Conservation (phyloP, 2,329 filamentous ascomycete species). For the Claviceps cyperi region DNA sequence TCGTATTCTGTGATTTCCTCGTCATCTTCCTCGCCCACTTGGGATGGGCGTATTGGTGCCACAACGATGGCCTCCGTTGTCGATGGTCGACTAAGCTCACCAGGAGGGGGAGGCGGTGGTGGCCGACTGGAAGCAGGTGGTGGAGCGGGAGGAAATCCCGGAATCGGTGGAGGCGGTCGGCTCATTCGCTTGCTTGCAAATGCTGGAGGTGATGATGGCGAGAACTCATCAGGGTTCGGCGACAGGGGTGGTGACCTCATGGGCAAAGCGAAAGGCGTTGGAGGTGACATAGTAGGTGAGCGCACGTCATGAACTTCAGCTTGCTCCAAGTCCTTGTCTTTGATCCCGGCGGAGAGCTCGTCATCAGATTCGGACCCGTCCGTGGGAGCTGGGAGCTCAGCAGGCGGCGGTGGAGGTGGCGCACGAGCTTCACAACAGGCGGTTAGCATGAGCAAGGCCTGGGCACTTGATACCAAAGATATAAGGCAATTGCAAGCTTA, state of each 20-base stretch:
- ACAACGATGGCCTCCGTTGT: conserved; percentile 38
- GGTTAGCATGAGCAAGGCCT: neutral
- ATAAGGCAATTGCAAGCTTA: conserved; percentile 24
- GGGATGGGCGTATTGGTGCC: conserved; percentile 26
- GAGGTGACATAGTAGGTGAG: conserved; percentile 29
- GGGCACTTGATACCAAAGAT: neutral
- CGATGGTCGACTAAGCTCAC: conserved; percentile 39
- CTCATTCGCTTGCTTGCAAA: conserved; percentile 37
- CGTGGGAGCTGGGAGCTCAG: conserved; percentile 47
- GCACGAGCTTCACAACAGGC: conserved; percentile 42
- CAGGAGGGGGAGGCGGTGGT: conserved; percentile 40
- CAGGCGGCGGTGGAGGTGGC: conserved; percentile 36
- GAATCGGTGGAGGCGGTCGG: conserved; percentile 45
- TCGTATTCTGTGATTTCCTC: conserved; percentile 89
- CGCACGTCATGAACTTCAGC: conserved; percentile 19
- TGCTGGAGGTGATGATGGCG: conserved; percentile 28
- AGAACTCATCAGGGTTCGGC: conserved; percentile 24
- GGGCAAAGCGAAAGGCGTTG: conserved; percentile 14
- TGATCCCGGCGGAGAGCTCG: conserved; percentile 50
- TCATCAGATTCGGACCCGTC: conserved; percentile 81
- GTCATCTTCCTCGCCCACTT: conserved; percentile 47
- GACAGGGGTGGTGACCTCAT: conserved; percentile 21
- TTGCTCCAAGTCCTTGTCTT: conserved; percentile 23
- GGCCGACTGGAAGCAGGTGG: conserved; percentile 42
- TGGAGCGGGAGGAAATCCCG: conserved; percentile 33